Percentiles rank a stretch among this genome's conserved stretches.
Conservation (phyloP, 2,329 filamentous ascomycete genomes). For the Exserohilum rostratum region DNA sequence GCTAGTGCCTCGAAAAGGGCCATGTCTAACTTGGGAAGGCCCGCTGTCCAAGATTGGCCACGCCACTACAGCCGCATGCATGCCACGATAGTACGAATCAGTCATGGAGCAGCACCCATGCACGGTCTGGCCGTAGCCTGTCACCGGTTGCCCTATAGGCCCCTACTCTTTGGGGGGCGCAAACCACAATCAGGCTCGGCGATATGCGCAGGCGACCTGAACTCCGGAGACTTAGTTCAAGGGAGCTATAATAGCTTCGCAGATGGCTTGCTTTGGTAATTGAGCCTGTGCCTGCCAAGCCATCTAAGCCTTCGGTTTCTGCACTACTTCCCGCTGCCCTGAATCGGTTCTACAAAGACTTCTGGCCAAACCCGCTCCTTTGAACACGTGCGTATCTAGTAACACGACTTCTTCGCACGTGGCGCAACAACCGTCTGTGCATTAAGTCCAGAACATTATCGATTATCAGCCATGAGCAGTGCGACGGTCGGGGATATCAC, state of each 20-base stretch:
- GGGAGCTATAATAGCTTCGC: not conserved
- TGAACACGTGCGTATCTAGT: not conserved
- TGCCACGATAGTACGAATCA: not conserved
- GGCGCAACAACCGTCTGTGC: not conserved
- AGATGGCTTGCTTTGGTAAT: not conserved
- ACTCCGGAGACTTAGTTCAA: not conserved
- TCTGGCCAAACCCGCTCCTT: not conserved
- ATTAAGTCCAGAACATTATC: not conserved
- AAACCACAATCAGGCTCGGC: not conserved
- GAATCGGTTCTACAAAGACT: not conserved
- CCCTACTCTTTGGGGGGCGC: not conserved
- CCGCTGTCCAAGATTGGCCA: not conserved
- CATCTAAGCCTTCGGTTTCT: not conserved
- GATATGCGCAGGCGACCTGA: not conserved
- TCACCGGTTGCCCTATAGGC: not conserved
- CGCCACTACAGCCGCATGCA: constrained; percentile 1
- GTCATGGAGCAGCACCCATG: not conserved
- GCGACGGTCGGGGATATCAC: not conserved
- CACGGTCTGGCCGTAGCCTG: not conserved
- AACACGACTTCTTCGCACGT: not conserved
- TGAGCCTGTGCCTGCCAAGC: not conserved
- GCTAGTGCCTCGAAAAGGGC: not conserved
- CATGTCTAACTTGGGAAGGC: not conserved
- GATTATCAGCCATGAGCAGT: constrained; percentile 1
- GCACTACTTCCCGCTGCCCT: not conserved